Evolutionary conservation across 73 alveolate genomes (phyloP).

Genomic region (Paramecium biaurelia): DNA sequence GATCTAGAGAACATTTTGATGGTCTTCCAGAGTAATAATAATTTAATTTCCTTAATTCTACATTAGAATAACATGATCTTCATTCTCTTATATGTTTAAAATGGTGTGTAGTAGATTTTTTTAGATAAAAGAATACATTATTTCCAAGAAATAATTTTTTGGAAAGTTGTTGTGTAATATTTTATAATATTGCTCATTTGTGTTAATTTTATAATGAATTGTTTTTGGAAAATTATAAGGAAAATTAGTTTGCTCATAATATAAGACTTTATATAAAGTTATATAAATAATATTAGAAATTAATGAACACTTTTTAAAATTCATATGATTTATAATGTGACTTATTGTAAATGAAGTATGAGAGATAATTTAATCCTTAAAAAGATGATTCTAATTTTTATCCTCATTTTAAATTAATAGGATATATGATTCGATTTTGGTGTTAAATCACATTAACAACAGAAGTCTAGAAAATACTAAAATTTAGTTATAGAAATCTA

Average conservation of each 20-base stretch:
- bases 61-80: not conserved
- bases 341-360: not conserved
- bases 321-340: not conserved
- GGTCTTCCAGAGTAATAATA: not conserved
- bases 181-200: not conserved
- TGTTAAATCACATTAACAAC: not conserved
- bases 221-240: not conserved
- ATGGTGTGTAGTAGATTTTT: not conserved
- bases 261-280: not conserved
- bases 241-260: not conserved
- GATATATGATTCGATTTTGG: not conserved
- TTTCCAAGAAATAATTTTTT: not conserved
- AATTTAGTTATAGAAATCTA: not conserved
- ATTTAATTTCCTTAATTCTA: not conserved
- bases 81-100: not conserved
- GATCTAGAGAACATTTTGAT: not conserved
- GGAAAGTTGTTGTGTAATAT: not conserved
- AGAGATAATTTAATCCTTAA: not conserved
- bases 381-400: not conserved
- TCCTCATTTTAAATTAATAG: conserved; percentile 18
- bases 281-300: not conserved
- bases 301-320: not conserved
- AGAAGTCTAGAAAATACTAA: not conserved
- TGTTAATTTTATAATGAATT: not conserved
- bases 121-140: not conserved